These are phyloP conservation scores for Starmerella sirachaensis DNA, from an alignment of 805 yeast species.

Conservation along the genomic window DNA sequence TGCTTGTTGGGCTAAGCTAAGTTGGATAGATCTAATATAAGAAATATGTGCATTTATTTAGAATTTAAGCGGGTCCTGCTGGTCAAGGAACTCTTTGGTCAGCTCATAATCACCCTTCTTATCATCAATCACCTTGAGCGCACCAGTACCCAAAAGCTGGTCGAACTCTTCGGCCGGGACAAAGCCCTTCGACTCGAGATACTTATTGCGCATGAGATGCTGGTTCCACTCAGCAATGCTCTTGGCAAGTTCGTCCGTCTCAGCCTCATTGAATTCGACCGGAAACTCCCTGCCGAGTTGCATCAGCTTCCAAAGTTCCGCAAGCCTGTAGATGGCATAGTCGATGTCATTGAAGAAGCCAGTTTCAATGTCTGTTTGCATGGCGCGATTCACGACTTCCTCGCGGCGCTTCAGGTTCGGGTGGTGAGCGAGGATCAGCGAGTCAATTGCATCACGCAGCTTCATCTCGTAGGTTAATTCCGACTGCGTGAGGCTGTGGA, in stretches of 20 bases:
- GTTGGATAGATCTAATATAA: too few relatives aligned
- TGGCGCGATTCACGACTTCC: constrained; percentile 27
- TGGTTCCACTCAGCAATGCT: constrained; percentile 57
- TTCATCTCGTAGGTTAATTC: constrained; percentile 79
- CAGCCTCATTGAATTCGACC: constrained; percentile 44
- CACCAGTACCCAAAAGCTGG: constrained; percentile 52
- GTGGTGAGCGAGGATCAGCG: constrained; percentile 66
- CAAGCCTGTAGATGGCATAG: constrained; percentile 18
- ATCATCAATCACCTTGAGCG: constrained; percentile 48
- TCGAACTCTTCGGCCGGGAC: constrained; percentile 88
- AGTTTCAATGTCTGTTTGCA: constrained; percentile 21
- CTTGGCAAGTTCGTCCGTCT: constrained; percentile 44
- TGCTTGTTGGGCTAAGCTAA: too few relatives aligned
- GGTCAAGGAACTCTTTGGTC: constrained; percentile 20
- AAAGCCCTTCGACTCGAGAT: constrained; percentile 89
- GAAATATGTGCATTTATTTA: neutral
- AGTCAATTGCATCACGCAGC: constrained; percentile 50
- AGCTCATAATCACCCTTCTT: constrained; percentile 37
- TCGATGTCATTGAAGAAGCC: constrained; percentile 23
- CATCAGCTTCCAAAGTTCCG: constrained; percentile 18
- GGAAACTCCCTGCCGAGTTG: constrained; percentile 37
- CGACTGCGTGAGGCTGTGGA: constrained; percentile 81
- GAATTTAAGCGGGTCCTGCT: constrained; percentile 13
- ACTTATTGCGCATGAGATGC: constrained; percentile 59
- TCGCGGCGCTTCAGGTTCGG: constrained; percentile 53